Evolutionary conservation across 768 basidiomycete species (phyloP).

Genomic region (Rhodotorula graminis): DNA sequence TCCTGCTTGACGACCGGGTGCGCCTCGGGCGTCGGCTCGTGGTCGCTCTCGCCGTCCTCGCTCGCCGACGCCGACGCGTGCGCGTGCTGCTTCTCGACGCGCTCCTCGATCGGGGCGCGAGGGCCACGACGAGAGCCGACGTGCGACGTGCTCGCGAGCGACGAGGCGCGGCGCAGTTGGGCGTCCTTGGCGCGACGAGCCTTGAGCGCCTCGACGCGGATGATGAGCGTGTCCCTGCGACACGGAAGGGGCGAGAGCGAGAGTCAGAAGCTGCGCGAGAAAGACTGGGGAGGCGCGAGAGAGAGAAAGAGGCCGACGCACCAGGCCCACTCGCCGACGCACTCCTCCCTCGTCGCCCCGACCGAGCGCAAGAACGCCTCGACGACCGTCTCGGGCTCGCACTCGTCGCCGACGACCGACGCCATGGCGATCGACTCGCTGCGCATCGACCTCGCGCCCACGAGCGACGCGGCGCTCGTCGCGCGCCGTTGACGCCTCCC

Average conservation of each 20-base stretch:
- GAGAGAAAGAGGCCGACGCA: conserved; percentile 46
- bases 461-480: not conserved
- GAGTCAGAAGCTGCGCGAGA: too few species aligned
- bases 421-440: conserved; percentile 37
- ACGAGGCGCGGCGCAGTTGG: conserved; percentile 2
- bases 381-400: conserved; percentile 54
- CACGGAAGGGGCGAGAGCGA: not conserved
- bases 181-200: conserved; percentile 50
- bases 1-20: not conserved
- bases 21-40: not conserved
- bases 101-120: not conserved
- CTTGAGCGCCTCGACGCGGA: conserved; percentile 57
- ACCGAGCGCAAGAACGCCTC: conserved; percentile 53
- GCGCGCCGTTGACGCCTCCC: conserved; percentile 23
- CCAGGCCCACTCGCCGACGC: conserved; percentile 59
- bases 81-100: not conserved
- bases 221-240: conserved; percentile 55
- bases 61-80: too few species aligned
- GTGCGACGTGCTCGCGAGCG: not conserved
- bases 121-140: not conserved
- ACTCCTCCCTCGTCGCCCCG: conserved; percentile 47
- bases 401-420: conserved; percentile 42
- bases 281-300: not conserved
- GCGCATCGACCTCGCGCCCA: too few species aligned
- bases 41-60: not conserved